Base-by-base conservation (phyloP, 768 basidiomycete species). In the Lyophyllum semitale region DNA sequence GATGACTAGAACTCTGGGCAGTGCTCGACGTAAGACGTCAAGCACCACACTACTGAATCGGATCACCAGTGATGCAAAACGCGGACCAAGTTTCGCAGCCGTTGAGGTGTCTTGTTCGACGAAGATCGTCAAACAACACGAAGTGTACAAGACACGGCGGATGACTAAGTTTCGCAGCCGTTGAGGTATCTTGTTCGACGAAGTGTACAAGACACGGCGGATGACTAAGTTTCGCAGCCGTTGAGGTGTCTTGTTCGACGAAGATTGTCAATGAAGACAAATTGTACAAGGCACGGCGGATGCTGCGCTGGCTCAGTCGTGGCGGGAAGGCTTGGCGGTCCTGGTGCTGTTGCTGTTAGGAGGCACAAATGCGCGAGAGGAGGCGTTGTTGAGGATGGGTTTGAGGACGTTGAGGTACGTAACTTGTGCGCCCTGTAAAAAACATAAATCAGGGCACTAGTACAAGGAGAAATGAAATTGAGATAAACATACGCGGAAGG, bases 401-500 rank as follows among this genome's bases (percentile, higher is more conserved):
- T 90, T 90, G 70, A 98, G 73, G 54, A 91, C 77, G 63, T 78
- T 78, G 65, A 80, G 71, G 76, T 97, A 96, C 37, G 91, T 78
- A 53, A 78, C 76, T 82, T 92, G 88, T 43, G 96, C 96, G 60
- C 96, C 96, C 88, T 96, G 55, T n/a, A n/a, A n/a, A n/a, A 47
- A 17, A 27, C 18, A 48, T 23, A 13, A 13, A 23, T n/a, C n/a
- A n/a, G n/a, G 17, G 38, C 11, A 51, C 50, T 59, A 63, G 64
- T 52, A 53, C 52, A 56, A 51, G 59, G 55, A 59, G 49, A 51
- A 64, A 60, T 33, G 53, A 58, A 40, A 55, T 53, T 46, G 37
- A 51, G 35, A 53, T 51, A 42, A 37, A 85, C 91, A 70, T 75
- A 93, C 91, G 68, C 87, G 88, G 78, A 89, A 85, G 35, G 80